Evolutionary conservation across 176 grass and related monocot species (phyloP).

Genomic region (Leersia perrieri): DNA sequence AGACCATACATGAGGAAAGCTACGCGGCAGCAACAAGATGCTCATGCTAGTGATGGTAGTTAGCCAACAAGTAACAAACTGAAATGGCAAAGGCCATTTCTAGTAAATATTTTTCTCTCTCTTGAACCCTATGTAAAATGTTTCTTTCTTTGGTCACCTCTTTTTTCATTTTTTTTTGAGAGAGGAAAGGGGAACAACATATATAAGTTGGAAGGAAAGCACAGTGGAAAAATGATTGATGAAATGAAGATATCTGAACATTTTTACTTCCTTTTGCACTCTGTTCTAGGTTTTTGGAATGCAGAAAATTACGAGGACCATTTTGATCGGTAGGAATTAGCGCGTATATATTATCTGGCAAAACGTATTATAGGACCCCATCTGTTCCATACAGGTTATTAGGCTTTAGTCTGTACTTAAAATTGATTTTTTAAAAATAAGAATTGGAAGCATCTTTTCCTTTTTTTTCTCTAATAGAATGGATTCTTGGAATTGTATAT

Average conservation of each 20-base stretch:
- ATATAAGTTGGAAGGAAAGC: not conserved
- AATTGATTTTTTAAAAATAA: not conserved
- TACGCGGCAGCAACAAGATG: constrained; percentile 24
- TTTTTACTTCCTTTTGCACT: not conserved
- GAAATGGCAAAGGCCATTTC: constrained; percentile 37
- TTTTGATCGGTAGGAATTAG: not conserved
- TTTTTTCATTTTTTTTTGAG: constrained; percentile 42
- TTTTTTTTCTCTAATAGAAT: not conserved
- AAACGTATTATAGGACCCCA: not conserved
- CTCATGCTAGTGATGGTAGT: constrained; percentile 6
- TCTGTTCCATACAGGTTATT: not conserved
- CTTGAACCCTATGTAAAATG: constrained; percentile 23
- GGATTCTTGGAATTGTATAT: not conserved
- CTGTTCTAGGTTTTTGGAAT: not conserved
- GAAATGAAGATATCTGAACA: not conserved
- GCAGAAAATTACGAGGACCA: not conserved
- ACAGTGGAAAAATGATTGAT: not conserved
- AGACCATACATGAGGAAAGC: constrained; percentile 84
- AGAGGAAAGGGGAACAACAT: constrained; percentile 32
- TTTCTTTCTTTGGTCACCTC: constrained; percentile 14
- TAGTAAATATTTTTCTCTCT: not conserved
- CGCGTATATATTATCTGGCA: not conserved
- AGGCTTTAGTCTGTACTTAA: not conserved
- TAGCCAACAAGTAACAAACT: not conserved
- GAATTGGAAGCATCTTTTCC: not conserved